Percentiles rank a stretch among this genome's conserved stretches.
Evolutionary conservation across 305 asterid genomes (phyloP).

Genomic region (Plantago coronopus): DNA sequence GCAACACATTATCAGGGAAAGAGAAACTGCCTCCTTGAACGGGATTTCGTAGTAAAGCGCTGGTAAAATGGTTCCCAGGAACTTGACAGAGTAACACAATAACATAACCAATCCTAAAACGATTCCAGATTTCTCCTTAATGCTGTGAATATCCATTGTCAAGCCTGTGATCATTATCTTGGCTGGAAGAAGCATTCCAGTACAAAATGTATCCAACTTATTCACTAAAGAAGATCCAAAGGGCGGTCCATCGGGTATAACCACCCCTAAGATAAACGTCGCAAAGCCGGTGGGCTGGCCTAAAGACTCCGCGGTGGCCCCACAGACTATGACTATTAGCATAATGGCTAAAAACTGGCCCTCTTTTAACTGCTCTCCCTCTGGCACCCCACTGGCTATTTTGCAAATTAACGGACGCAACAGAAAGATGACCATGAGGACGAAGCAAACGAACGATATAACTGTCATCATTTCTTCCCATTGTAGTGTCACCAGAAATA

Average conservation of each 20-base stretch:
- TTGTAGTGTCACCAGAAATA: slow-evolving; percentile 4
- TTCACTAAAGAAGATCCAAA: slow-evolving; percentile 37
- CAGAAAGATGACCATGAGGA: slow-evolving; percentile 19
- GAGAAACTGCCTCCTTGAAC: slow-evolving; percentile 36
- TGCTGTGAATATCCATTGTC: slow-evolving; percentile 26
- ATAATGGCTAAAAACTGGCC: slow-evolving; percentile 37
- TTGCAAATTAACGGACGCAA: slow-evolving; percentile 32
- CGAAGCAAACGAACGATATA: neutral
- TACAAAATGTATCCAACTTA: slow-evolving; percentile 35
- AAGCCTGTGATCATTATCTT: slow-evolving; percentile 52
- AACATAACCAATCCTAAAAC: slow-evolving; percentile 28
- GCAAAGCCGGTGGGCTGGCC: slow-evolving; percentile 57
- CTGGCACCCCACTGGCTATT: slow-evolving; percentile 32
- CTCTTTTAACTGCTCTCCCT: slow-evolving; percentile 44
- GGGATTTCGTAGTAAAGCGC: slow-evolving; percentile 37
- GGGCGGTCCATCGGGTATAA: slow-evolving; percentile 51
- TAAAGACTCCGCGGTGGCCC: slow-evolving; percentile 33
- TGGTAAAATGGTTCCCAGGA: slow-evolving; percentile 32
- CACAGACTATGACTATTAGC: slow-evolving; percentile 33
- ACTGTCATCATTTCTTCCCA: slow-evolving; percentile 14
- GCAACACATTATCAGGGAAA: slow-evolving; percentile 55
- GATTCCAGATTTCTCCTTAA: slow-evolving; percentile 15
- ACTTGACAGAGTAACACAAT: slow-evolving; percentile 37
- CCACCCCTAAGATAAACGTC: slow-evolving; percentile 46
- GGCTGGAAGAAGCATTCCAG: slow-evolving; percentile 52